Evolutionary conservation across 2,329 filamentous ascomycete genomes (phyloP).

Genomic region (Fusarium decemcellulare): DNA sequence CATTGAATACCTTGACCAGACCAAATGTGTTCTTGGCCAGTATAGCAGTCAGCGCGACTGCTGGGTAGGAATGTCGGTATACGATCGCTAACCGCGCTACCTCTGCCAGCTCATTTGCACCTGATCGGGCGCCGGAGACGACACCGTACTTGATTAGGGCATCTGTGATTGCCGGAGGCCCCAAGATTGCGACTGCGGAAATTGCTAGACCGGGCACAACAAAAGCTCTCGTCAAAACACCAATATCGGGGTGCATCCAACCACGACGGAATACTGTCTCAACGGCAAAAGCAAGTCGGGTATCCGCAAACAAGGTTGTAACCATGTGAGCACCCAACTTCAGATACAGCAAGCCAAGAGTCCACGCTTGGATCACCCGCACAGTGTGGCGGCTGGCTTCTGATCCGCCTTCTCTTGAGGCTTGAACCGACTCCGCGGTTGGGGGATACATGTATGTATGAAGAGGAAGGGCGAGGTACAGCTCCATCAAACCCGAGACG

Average conservation of each 20-base stretch:
- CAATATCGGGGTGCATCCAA: conserved; percentile 83
- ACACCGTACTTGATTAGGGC: conserved; percentile 46
- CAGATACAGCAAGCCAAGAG: conserved; percentile 89
- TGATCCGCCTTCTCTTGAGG: conserved; percentile 41
- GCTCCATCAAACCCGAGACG: conserved; percentile 84
- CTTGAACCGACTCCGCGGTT: conserved; percentile 48
- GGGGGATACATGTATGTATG: conserved; percentile 79
- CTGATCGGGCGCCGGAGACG: conserved; percentile 32
- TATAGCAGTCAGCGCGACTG: conserved; percentile 66
- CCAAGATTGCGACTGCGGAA: conserved; percentile 72
- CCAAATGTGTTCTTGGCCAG: conserved; percentile 60
- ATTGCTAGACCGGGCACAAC: conserved; percentile 80
- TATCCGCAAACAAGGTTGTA: conserved; percentile 75
- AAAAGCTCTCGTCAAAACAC: conserved; percentile 86
- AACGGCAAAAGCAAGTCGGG: conserved; percentile 81
- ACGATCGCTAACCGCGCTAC: conserved; percentile 54
- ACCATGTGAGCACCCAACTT: conserved; percentile 82
- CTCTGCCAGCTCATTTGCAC: conserved; percentile 44
- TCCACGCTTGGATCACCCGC: conserved; percentile 94
- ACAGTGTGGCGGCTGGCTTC: conserved; percentile 73
- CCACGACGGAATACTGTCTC: conserved; percentile 81
- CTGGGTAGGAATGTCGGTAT: conserved; percentile 79
- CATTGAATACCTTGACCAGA: conserved; percentile 73
- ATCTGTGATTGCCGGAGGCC: conserved; percentile 73
- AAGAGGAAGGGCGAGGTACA: conserved; percentile 89